phyloP scores from a whole-genome alignment of 208 protist genomes.

The Borovskyia barvae region DNA sequence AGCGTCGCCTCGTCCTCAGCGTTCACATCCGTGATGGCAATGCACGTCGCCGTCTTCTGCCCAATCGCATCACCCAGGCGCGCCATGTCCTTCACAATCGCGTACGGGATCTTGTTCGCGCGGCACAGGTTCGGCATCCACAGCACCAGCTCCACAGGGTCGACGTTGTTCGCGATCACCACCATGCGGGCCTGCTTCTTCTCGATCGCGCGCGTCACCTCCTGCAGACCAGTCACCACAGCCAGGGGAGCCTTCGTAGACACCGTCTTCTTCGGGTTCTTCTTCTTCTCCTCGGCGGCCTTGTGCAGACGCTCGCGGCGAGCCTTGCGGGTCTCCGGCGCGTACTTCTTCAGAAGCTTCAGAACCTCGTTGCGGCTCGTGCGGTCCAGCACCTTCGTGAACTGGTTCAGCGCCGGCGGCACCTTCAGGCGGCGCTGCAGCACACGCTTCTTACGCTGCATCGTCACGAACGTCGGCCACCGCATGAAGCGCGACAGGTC shows the following conservation, averaged over 20 bases:
- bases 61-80: constrained; percentile 97
- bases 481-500: constrained; percentile 98
- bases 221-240: constrained; percentile 97
- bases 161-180: constrained; percentile 99
- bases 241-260: constrained; percentile 85
- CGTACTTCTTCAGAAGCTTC: constrained; percentile 98
- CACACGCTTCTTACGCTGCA: constrained; percentile 98
- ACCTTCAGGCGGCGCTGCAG: constrained; percentile 98
- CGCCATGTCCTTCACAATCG: constrained; percentile 99
- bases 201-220: constrained; percentile 98
- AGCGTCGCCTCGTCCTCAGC: constrained; percentile 93
- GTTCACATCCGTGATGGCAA: constrained; percentile 96
- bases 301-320: constrained; percentile 95
- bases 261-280: constrained; percentile 72
- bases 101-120: constrained; percentile 99
- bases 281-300: constrained; percentile 93
- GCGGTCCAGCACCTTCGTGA: constrained; percentile 93
- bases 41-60: constrained; percentile 95
- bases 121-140: constrained; percentile 99
- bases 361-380: constrained; percentile 96
- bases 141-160: constrained; percentile 99
- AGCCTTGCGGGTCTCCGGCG: constrained; percentile 94
- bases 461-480: constrained; percentile 98
- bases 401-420: constrained; percentile 86
- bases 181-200: constrained; percentile 99